Conservation (phyloP, 1,284 basidiomycete species). For the Cryptococcus jaspeensis region DNA sequence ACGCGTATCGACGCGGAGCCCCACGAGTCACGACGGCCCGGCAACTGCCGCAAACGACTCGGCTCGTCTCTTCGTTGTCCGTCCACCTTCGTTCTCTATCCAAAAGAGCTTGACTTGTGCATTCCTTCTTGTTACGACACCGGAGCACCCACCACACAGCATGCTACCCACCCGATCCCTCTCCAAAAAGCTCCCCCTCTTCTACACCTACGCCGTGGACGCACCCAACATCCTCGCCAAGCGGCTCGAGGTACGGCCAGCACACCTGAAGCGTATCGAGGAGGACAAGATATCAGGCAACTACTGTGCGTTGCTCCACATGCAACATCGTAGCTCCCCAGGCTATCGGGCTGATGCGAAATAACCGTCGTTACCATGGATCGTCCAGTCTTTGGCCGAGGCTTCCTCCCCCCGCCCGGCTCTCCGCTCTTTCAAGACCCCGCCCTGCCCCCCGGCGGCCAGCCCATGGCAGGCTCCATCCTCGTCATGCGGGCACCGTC, state of each 20-base stretch:
- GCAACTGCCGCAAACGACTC: not conserved
- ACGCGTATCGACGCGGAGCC: too few species aligned
- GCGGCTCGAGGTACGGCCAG: constrained; percentile 34
- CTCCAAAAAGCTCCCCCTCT: constrained; percentile 23
- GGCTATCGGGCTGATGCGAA: not conserved
- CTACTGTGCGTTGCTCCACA: constrained; percentile 11
- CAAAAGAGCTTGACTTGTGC: too few species aligned
- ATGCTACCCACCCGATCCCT: not conserved
- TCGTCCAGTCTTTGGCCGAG: constrained; percentile 34
- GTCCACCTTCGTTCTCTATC: too few species aligned
- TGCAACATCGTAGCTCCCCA: too few species aligned
- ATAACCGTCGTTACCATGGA: not conserved
- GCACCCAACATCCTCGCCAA: constrained; percentile 27
- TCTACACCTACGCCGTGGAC: constrained; percentile 46
- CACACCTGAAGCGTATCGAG: constrained; percentile 36
- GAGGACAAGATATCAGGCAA: constrained; percentile 25
- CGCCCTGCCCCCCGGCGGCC: constrained; percentile 7
- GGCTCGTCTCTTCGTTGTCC: not conserved
- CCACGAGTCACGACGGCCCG: not conserved
- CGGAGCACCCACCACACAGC: not conserved
- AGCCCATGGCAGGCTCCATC: constrained; percentile 42
- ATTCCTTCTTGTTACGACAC: too few species aligned
- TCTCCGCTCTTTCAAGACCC: constrained; percentile 18
- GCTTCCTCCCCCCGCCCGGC: constrained; percentile 27
- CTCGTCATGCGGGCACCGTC: constrained; percentile 37